A percentile compares a stretch with the other conserved stretches of the same genome.
Evolutionary conservation across 2,329 filamentous ascomycete species (phyloP).

Genomic region (Fusarium kyushuense): DNA sequence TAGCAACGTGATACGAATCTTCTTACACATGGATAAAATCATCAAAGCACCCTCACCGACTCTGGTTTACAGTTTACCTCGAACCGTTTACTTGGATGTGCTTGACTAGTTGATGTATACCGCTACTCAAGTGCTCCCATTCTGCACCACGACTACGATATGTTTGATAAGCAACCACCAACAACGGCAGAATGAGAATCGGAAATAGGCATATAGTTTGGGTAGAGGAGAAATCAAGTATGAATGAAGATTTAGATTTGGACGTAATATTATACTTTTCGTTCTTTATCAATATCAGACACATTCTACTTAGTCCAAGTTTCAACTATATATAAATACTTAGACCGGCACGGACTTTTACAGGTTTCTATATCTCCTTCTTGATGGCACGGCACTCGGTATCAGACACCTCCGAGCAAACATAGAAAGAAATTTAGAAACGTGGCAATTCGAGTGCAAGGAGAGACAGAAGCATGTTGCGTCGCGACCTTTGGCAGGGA

Average conservation of each 20-base stretch:
- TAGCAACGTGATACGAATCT: background rate
- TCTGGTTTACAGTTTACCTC: background rate
- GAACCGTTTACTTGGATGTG: background rate
- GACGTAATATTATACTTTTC: background rate
- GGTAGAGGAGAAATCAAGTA: background rate
- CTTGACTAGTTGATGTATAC: background rate
- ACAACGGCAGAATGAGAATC: background rate
- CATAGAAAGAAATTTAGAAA: conserved; percentile 25
- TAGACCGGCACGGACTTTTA: background rate
- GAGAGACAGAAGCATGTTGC: conserved; percentile 3
- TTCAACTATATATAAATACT: background rate
- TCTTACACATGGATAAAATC: background rate
- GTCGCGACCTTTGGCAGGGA: conserved; percentile 28
- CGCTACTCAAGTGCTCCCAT: background rate
- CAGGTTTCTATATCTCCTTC: background rate
- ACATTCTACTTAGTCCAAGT: background rate
- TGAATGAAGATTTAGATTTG: background rate
- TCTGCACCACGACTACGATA: background rate
- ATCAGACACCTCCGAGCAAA: conserved; percentile 29
- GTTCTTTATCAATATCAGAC: background rate
- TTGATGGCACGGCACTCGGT: conserved; percentile 20
- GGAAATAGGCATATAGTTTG: background rate
- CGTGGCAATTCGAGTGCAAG: conserved; percentile 27
- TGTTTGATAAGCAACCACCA: conserved; percentile 17
- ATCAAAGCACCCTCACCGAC: conserved; percentile 5